Conservation (phyloP, 2,329 filamentous ascomycete genomes). For the Furcasterigmium sp. region DNA sequence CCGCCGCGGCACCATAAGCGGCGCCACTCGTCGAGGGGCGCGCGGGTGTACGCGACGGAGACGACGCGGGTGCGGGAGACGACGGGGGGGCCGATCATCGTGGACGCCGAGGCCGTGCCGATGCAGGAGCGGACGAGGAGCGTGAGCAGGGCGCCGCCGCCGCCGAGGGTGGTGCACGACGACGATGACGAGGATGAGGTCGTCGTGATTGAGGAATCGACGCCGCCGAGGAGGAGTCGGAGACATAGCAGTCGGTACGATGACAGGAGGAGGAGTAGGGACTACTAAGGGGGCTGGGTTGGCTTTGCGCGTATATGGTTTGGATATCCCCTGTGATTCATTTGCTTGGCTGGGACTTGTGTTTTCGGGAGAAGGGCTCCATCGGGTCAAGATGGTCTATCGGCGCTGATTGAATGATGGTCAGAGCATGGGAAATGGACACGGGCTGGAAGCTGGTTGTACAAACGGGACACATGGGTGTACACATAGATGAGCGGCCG, state of each 20-base stretch:
- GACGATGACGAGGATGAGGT: constrained; percentile 31
- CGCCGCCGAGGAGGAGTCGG: constrained; percentile 18
- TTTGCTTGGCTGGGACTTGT: not conserved
- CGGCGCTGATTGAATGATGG: too few relatives aligned
- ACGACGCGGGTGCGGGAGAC: constrained; percentile 18
- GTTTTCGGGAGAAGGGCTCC: not conserved
- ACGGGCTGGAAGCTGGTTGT: too few relatives aligned
- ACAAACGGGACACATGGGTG: too few relatives aligned
- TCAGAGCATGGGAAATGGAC: too few relatives aligned
- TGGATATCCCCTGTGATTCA: not conserved
- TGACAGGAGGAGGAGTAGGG: constrained; percentile 18
- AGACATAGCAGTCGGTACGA: constrained; percentile 17
- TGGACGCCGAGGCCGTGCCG: constrained; percentile 17
- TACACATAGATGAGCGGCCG: too few relatives aligned
- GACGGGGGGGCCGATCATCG: constrained; percentile 15
- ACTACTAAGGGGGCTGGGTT: constrained; percentile 12
- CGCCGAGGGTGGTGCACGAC: constrained; percentile 20
- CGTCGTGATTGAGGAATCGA: constrained; percentile 28
- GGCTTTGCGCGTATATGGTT: too few relatives aligned
- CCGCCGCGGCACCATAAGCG: constrained; percentile 6
- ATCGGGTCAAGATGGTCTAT: too few relatives aligned
- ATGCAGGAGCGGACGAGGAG: constrained; percentile 9
- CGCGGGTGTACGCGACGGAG: constrained; percentile 20
- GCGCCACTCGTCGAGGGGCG: constrained; percentile 5
- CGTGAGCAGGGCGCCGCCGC: constrained; percentile 13